Evolutionary conservation across 163 green algal genomes (phyloP), one percentile per base, ranked within the genome.

Genomic region (Trebouxia gelatinosa): DNA sequence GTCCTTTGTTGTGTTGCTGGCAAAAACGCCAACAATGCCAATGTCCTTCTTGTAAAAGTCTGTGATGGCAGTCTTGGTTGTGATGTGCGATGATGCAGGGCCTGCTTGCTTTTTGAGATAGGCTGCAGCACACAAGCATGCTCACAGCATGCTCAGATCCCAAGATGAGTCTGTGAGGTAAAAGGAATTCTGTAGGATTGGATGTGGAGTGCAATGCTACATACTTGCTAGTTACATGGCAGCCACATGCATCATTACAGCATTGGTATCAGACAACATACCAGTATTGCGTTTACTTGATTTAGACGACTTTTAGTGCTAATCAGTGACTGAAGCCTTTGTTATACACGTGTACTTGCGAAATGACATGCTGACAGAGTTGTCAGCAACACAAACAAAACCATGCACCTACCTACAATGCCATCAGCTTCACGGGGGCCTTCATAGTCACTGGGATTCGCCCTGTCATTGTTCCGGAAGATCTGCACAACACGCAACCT

Each of bases 391-490:
- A 11, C 34, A 16, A 68, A 11, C 13, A 29, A 38, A 37, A 5
- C n/a, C n/a, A n/a, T n/a, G n/a, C 2, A 72, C 35, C 32, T 51
- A 72, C 46, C 65, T 7, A 91, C 83, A 68, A 92, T 92, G 68
- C 84, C 88, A n/a, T 71, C 77, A 6, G 84, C 85, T 19, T 90
- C 86, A 3, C 84, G 84, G 21, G 86, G 84, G 2, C 88, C 88
- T 26, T 84, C 70, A 75, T 92, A 92, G 6, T 90, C 82, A 5
- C 28, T 17, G 6, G 86, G 65, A 19, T 67, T 70, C 31, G 83
- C 75, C 11, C 48, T 23, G 31, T 87, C 46, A 1, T 82, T 82
- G 43, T 82, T 75, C 21, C 72, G 57, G 80, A 93, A 92, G 50
- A 90, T 86, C 84, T 86, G 81, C 43, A 75, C 23, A 32, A 3